Conservation (phyloP, 2,329 filamentous ascomycete species). For the Stagonosporopsis cucurbitacearum region DNA sequence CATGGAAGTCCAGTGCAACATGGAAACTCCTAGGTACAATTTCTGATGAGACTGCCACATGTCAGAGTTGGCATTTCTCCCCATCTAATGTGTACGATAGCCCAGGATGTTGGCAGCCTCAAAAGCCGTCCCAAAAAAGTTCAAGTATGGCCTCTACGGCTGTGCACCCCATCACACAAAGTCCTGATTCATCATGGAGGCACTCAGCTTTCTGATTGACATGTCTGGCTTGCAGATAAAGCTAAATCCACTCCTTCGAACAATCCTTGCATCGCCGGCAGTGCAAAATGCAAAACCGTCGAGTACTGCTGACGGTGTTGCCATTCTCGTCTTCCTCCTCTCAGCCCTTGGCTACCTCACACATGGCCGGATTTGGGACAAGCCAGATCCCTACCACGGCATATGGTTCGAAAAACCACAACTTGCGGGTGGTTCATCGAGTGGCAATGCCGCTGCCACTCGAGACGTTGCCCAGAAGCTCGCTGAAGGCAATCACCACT, state of each 20-base stretch:
- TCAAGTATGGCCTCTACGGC: constrained; percentile 10
- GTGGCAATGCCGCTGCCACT: constrained; percentile 36
- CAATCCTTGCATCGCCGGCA: constrained; percentile 15
- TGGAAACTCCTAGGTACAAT: not conserved
- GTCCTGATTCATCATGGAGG: constrained; percentile 19
- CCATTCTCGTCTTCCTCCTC: constrained; percentile 47
- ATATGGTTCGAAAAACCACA: constrained; percentile 60
- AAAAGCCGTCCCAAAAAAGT: not conserved
- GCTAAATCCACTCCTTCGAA: constrained; percentile 21
- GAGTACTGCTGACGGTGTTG: constrained; percentile 48
- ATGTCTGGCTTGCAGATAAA: constrained; percentile 23
- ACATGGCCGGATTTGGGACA: constrained; percentile 54
- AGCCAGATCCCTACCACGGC: constrained; percentile 57
- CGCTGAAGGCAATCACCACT: constrained; percentile 44
- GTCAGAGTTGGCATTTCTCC: constrained; percentile 12
- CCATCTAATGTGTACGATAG: constrained; percentile 1
- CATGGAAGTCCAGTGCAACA: not conserved
- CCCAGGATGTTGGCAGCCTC: constrained; percentile 3
- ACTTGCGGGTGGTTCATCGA: constrained; percentile 42
- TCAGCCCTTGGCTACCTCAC: constrained; percentile 51
- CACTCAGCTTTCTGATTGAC: constrained; percentile 21
- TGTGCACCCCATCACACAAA: not conserved
- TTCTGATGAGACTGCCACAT: not conserved
- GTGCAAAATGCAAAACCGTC: constrained; percentile 37
- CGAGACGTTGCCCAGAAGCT: constrained; percentile 57